phyloP scores from a whole-genome alignment of 768 basidiomycete genomes.

The Lactifluus volemus region DNA sequence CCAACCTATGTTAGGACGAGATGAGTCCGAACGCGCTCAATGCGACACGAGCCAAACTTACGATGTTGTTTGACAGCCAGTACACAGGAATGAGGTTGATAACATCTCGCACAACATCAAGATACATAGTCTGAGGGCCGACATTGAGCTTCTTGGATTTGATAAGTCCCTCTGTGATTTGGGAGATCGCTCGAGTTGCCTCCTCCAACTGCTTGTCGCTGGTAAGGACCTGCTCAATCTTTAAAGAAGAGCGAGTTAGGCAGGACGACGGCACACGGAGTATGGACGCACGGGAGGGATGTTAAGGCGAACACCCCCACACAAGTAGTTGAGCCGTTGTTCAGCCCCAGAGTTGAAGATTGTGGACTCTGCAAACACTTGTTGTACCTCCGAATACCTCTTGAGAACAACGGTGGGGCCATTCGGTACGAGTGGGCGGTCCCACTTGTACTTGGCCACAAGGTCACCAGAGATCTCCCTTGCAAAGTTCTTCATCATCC shows the following conservation, averaged over 20 bases:
- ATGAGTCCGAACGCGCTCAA: not conserved
- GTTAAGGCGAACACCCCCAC: slow-evolving; percentile 7
- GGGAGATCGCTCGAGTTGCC: not conserved
- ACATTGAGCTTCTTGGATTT: slow-evolving; percentile 29
- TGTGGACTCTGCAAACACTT: not conserved
- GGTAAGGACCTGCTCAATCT: slow-evolving; percentile 11
- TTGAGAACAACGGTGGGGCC: slow-evolving; percentile 2
- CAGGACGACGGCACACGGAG: not conserved
- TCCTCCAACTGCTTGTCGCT: not conserved
- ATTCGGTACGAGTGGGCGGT: slow-evolving; percentile 32
- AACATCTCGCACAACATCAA: slow-evolving; percentile 63
- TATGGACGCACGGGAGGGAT: not conserved
- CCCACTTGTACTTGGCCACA: slow-evolving; percentile 48
- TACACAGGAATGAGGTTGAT: slow-evolving; percentile 52
- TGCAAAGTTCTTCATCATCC: slow-evolving; percentile 36
- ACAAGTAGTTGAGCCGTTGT: slow-evolving; percentile 1
- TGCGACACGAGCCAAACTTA: slow-evolving; percentile 26
- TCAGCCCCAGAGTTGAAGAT: not conserved
- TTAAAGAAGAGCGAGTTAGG: not conserved
- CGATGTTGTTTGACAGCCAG: slow-evolving; percentile 52
- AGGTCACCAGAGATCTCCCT: slow-evolving; percentile 24
- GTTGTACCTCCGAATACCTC: not conserved
- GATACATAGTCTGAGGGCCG: slow-evolving; percentile 24
- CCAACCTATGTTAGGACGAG: slow-evolving; percentile 5
- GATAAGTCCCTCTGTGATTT: slow-evolving; percentile 3